Evolutionary conservation across 192 early-diverging fungal genomes (phyloP).

Genomic region (Coemansia sp.): DNA sequence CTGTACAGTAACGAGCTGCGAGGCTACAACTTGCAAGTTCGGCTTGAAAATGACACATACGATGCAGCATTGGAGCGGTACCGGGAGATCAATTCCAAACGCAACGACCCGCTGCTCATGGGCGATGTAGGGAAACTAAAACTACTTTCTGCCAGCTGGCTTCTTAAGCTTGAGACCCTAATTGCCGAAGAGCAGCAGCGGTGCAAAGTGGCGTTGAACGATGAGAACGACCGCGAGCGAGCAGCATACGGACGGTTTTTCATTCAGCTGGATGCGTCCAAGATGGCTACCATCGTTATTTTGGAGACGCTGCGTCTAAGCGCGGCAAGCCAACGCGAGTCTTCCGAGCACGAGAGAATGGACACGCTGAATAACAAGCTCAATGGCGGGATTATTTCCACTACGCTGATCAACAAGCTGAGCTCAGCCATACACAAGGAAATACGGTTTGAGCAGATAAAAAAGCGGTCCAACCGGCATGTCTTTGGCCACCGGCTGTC

Average conservation of each 20-base stretch:
- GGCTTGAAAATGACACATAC: slow-evolving; percentile 79
- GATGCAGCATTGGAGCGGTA: slow-evolving; percentile 69
- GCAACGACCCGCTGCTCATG: slow-evolving; percentile 57
- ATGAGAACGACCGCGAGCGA: slow-evolving; percentile 21
- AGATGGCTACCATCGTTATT: slow-evolving; percentile 81
- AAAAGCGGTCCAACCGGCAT: slow-evolving; percentile 63
- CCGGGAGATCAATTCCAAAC: slow-evolving; percentile 56
- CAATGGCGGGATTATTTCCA: slow-evolving; percentile 51
- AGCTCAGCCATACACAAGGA: slow-evolving; percentile 80
- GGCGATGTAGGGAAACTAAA: slow-evolving; percentile 57
- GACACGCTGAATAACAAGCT: slow-evolving; percentile 19
- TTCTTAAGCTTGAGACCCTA: slow-evolving; percentile 62
- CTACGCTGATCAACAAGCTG: slow-evolving; percentile 54
- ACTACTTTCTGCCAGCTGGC: slow-evolving; percentile 70
- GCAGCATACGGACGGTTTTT: slow-evolving; percentile 36
- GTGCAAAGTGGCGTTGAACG: slow-evolving; percentile 25
- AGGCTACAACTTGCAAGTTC: slow-evolving; percentile 71
- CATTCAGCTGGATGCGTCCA: slow-evolving; percentile 57
- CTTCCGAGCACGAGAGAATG: not conserved
- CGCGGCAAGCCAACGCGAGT: slow-evolving; percentile 9
- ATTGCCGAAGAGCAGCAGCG: slow-evolving; percentile 68
- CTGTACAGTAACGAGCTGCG: slow-evolving; percentile 56
- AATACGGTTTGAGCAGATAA: slow-evolving; percentile 74
- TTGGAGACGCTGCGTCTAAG: slow-evolving; percentile 67
- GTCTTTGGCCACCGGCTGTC: slow-evolving; percentile 50